Percentiles rank a stretch among this genome's conserved stretches.
Conservation (phyloP, 352 stramenopile species). For the Thalassiosira mediterranea region DNA sequence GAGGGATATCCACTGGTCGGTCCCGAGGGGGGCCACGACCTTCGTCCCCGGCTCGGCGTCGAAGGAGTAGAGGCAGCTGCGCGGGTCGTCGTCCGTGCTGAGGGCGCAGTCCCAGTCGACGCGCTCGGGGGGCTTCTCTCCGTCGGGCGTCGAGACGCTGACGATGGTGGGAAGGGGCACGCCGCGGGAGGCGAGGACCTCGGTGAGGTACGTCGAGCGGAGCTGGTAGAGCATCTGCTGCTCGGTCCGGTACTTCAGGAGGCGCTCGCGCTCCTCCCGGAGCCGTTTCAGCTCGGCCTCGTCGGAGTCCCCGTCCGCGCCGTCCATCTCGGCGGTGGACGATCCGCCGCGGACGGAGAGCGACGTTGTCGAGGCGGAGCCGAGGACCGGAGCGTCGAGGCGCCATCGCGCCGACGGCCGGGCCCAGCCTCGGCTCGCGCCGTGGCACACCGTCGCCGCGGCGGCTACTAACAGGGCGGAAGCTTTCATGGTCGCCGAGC, state of each 20-base stretch:
- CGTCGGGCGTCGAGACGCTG: slow-evolving; percentile 60
- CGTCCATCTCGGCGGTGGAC: background rate
- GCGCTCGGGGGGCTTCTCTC: slow-evolving; percentile 51
- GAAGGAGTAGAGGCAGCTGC: slow-evolving; percentile 75
- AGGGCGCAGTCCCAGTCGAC: slow-evolving; percentile 81
- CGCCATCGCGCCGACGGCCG: too few relatives aligned
- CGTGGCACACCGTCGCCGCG: too few relatives aligned
- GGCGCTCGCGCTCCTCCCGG: slow-evolving; percentile 21
- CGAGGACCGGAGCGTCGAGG: too few relatives aligned
- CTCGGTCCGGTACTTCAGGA: slow-evolving; percentile 61
- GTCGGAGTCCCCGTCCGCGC: slow-evolving; percentile 3
- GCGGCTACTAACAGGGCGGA: too few relatives aligned
- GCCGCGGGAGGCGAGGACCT: slow-evolving; percentile 68
- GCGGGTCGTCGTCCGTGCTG: slow-evolving; percentile 62
- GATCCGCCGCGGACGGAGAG: slow-evolving; percentile 11
- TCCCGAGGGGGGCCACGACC: slow-evolving; percentile 65
- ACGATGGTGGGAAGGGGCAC: slow-evolving; percentile 56
- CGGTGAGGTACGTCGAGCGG: slow-evolving; percentile 63
- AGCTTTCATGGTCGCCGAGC: too few relatives aligned
- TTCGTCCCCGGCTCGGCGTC: slow-evolving; percentile 74
- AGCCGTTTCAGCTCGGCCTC: slow-evolving; percentile 1
- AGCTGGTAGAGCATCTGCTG: slow-evolving; percentile 75
- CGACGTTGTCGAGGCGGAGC: background rate
- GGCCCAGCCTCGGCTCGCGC: too few relatives aligned
- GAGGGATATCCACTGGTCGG: slow-evolving; percentile 72